These are phyloP conservation scores for Chrysosporium keratinophilum DNA, from an alignment of 2,329 filamentous ascomycete genomes.

Conservation along the genomic window DNA sequence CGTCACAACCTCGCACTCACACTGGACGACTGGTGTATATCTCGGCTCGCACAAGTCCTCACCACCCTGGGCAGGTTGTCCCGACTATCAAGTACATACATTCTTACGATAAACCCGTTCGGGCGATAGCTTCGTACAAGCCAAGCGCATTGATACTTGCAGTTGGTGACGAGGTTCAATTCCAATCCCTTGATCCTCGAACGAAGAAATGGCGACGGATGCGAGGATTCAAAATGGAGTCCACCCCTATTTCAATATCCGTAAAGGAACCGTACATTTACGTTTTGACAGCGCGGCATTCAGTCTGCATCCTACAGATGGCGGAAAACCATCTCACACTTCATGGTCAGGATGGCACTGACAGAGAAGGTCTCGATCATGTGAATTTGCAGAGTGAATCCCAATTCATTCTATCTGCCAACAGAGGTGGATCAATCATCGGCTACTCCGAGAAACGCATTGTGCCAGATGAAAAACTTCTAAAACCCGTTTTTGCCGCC, in stretches of 20 bases:
- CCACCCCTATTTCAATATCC: slow-evolving; percentile 42
- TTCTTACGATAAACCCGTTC: slow-evolving; percentile 36
- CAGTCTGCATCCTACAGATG: slow-evolving; percentile 41
- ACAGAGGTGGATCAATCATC: slow-evolving; percentile 44
- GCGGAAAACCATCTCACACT: slow-evolving; percentile 26
- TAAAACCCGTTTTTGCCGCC: slow-evolving; percentile 24
- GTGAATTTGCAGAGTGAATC: slow-evolving; percentile 31
- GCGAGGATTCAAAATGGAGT: slow-evolving; percentile 36
- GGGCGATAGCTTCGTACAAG: slow-evolving; percentile 45
- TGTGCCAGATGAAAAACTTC: slow-evolving; percentile 24
- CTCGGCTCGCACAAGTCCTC: slow-evolving; percentile 24
- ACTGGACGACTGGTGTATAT: slow-evolving; percentile 33
- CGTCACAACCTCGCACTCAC: slow-evolving; percentile 23
- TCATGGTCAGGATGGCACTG: slow-evolving; percentile 27
- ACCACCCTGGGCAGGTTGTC: slow-evolving; percentile 23
- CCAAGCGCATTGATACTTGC: slow-evolving; percentile 38
- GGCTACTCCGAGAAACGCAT: slow-evolving; percentile 24
- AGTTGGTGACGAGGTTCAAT: slow-evolving; percentile 35
- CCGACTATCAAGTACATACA: slow-evolving; percentile 31
- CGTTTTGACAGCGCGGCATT: slow-evolving; percentile 46
- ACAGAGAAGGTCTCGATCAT: slow-evolving; percentile 28
- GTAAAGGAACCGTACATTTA: slow-evolving; percentile 40
- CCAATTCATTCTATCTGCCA: slow-evolving; percentile 42
- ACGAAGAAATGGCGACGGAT: slow-evolving; percentile 34
- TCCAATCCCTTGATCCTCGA: slow-evolving; percentile 35